Evolutionary conservation across 192 early-diverging fungal species (phyloP).

Genomic region (Phycomyces nitens): DNA sequence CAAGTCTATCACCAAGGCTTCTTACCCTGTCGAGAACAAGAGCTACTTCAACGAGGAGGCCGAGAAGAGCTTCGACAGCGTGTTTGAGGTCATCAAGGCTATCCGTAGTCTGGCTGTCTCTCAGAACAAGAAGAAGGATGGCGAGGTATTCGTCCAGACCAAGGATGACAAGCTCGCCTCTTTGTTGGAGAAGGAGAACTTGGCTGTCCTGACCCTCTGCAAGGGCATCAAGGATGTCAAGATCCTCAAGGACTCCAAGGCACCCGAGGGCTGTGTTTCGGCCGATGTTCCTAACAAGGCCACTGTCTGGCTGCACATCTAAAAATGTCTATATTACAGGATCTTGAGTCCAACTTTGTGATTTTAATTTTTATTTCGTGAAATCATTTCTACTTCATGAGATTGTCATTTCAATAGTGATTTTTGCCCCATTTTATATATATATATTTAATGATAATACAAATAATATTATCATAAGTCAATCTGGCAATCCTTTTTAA

Average conservation of each 20-base stretch:
- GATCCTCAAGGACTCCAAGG: constrained; percentile 49
- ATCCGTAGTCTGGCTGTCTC: constrained; percentile 74
- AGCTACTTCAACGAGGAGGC: constrained; percentile 61
- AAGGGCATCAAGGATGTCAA: constrained; percentile 71
- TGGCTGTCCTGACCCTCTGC: constrained; percentile 66
- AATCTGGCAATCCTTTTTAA: no score
- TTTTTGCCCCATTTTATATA: background rate
- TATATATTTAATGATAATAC: no score
- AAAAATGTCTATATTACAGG: constrained; percentile 5
- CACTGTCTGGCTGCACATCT: constrained; percentile 18
- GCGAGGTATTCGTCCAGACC: constrained; percentile 60
- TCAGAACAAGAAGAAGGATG: constrained; percentile 73
- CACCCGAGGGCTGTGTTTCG: constrained; percentile 73
- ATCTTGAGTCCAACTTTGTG: no score
- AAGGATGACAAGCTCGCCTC: constrained; percentile 36
- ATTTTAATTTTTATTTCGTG: background rate
- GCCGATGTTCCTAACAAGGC: constrained; percentile 3
- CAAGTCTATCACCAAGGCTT: constrained; percentile 69
- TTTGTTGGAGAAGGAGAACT: constrained; percentile 56
- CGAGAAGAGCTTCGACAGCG: constrained; percentile 76
- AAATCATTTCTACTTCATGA: background rate
- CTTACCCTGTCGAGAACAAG: constrained; percentile 52
- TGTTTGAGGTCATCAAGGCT: constrained; percentile 72
- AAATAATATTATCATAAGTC: no score
- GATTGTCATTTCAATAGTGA: constrained; percentile 3